Base-by-base conservation (phyloP, 83 land plant genomes). In the Thuja plicata region DNA sequence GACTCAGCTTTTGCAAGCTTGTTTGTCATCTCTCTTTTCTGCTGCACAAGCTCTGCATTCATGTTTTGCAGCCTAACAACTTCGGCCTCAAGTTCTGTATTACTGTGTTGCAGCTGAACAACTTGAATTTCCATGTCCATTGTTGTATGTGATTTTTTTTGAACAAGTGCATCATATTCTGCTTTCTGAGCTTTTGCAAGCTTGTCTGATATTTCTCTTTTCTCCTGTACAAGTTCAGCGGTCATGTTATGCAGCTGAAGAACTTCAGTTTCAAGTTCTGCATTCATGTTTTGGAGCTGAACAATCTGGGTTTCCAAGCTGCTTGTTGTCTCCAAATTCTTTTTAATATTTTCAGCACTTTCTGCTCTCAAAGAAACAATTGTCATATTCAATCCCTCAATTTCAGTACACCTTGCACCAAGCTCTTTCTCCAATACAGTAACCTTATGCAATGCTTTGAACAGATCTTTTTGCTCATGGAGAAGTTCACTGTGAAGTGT, bases 1-100 rank as follows among this genome's bases (percentile, higher is more conserved):
- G 73, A 86, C 40, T 86, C 87, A 17, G 45, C 70, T 86, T 35
- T 37, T 60, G 16, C 41, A 57, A 57, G 87, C 74, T 86, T 86
- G 73, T 50, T 86, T 57, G 10, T 32, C 46, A 60, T 60, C 62
- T 60, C 87, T 24, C 46, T 55, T 62, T 55, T 86, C 87, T 86
- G 87, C 12, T 27, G 86, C 38, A 30, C 52, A 32, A 84, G 52
- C 50, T 84, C 86, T 16, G 35, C 54, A 50, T 45, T 84, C 86
- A 50, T n/a, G 86, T 84, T 50, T 48, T 50, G 86, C 55, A 84
- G 57, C 32, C 32, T 32, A 50, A 11, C 46, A 84, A 84, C 35
- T 84, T 84, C 86, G 21, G 32, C 60, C 50, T 50, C 57, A 84
- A 84, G 57, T 84, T 76, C 79, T 66, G 73, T 32, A 24, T 81